Percentiles rank a stretch among this genome's conserved stretches.
These are phyloP conservation scores for Puccinia polysora DNA, from an alignment of 1,284 basidiomycete genomes.

Conservation along the genomic window DNA sequence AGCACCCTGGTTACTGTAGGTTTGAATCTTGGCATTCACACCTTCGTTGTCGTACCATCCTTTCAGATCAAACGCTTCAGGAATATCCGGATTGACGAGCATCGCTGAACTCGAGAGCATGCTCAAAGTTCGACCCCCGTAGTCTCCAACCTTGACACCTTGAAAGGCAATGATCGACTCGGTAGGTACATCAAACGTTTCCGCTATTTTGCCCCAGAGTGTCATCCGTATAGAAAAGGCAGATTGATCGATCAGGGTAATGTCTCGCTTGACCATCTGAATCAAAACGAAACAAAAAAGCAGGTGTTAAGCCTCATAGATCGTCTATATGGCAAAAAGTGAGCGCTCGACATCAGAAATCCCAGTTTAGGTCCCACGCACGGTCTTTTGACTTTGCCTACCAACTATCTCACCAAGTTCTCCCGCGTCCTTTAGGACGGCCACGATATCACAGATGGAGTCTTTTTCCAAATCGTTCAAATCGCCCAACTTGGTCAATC, in stretches of 20 bases:
- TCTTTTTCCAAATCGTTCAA: constrained; percentile 70
- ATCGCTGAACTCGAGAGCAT: constrained; percentile 67
- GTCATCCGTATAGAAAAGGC: constrained; percentile 77
- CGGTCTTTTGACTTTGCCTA: constrained; percentile 67
- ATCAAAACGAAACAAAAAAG: background rate
- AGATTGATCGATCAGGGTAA: constrained; percentile 80
- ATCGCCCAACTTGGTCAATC: constrained; percentile 67
- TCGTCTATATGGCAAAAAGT: no score
- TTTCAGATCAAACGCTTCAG: constrained; percentile 74
- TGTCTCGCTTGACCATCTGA: constrained; percentile 77
- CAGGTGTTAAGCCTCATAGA: background rate
- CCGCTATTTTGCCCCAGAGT: constrained; percentile 93
- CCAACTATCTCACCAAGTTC: constrained; percentile 67
- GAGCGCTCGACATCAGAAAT: constrained; percentile 1
- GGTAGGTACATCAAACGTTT: constrained; percentile 64
- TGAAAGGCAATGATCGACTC: constrained; percentile 82
- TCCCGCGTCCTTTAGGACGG: constrained; percentile 72
- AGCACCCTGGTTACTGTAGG: constrained; percentile 60
- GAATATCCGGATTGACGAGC: constrained; percentile 79
- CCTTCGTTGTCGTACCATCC: constrained; percentile 83
- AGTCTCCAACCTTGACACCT: constrained; percentile 90
- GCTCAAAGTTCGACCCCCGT: constrained; percentile 79
- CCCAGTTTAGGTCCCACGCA: constrained; percentile 50
- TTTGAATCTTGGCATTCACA: constrained; percentile 62
- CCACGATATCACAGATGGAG: constrained; percentile 75